Evolutionary conservation across 2,329 filamentous ascomycete genomes (phyloP), one percentile per base, ranked within the genome.

Genomic region (Gnomoniopsis sp.): DNA sequence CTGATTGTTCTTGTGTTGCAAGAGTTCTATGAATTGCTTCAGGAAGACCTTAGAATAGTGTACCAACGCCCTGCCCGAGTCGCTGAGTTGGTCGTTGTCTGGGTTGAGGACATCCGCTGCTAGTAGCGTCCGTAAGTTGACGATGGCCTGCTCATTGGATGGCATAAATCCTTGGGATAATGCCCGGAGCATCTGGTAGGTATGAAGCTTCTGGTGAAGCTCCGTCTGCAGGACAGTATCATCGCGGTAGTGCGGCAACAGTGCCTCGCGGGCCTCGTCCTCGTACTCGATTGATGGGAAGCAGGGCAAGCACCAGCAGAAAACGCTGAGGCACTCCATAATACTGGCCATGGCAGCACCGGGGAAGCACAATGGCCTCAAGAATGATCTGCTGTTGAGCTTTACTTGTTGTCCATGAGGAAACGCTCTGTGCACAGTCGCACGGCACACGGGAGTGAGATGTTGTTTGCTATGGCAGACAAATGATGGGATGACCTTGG

Each of bases 161-260:
- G 93, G 93, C 89, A 98, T 93, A 74, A 87, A 97, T 6, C 93
- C 93, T 68, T 90, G 85, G 1, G 84, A 84, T 11, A 97, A 72
- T 56, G 93, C 93, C 55, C 90, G 84, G 30, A 92, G 71, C 88
- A 96, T 96, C 78, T 96, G 91, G 70, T 96, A 97, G 26, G 88
- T 88, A 75, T 96, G 93, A 61, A 98, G 83, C 79, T 96, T 97
- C 72, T 93, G 87, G 69, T 93, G 90, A 59, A 96, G 81, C 67
- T 86, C 80, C 50, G 86, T 81, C 80, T 96, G 90, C 55, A 93
- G 77, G 34, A 80, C 76, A 1, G 93, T 96, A 67, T 95, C 90
- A 72, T 96, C 88, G 67, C 86, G 80, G 79, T 95, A 95, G 67
- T 87, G 88, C 59, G 92, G 90, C 51, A 96, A 85, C 58, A 96